phyloP scores from a whole-genome alignment of 345 rosid species.

The Erodium maritimum region DNA sequence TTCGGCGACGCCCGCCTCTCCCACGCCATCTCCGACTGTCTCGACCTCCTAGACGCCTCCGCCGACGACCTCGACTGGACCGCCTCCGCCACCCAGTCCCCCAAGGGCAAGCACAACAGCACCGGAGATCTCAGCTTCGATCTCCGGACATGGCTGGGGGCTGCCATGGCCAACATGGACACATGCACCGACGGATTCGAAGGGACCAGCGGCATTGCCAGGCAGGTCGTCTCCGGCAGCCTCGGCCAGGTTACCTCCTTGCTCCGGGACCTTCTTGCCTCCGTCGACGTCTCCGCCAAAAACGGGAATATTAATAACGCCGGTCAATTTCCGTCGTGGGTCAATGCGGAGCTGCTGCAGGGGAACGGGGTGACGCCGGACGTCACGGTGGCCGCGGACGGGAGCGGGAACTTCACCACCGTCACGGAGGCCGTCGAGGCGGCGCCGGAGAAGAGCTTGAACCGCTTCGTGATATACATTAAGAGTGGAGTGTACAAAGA shows the following conservation, averaged over 20 bases:
- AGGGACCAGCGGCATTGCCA: slow-evolving; percentile 43
- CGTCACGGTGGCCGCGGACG: slow-evolving; percentile 61
- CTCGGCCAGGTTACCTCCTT: slow-evolving; percentile 36
- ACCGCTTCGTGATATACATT: slow-evolving; percentile 42
- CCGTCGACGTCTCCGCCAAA: not conserved
- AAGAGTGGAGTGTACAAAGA: slow-evolving; percentile 63
- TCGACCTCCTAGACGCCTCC: slow-evolving; percentile 18
- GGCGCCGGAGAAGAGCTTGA: slow-evolving; percentile 46
- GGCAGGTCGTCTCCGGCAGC: slow-evolving; percentile 35
- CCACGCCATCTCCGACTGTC: slow-evolving; percentile 17
- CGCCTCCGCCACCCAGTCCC: slow-evolving; percentile 15
- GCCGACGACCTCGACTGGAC: slow-evolving; percentile 17
- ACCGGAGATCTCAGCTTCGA: slow-evolving; percentile 60
- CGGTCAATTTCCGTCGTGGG: not conserved
- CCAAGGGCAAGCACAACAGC: slow-evolving; percentile 52
- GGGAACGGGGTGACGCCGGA: slow-evolving; percentile 28
- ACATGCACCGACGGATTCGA: slow-evolving; percentile 79
- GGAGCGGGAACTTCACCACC: slow-evolving; percentile 53
- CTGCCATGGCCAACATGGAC: slow-evolving; percentile 61
- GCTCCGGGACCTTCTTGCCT: slow-evolving; percentile 34
- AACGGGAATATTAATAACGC: not conserved
- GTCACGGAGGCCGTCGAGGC: slow-evolving; percentile 54
- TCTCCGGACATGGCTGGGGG: slow-evolving; percentile 65
- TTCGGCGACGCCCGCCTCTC: slow-evolving; percentile 16
- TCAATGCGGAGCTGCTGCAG: slow-evolving; percentile 39